Evolutionary conservation across 2,329 filamentous ascomycete species (phyloP), one percentile per base, ranked within the genome.

Genomic region (Trichoderma pleuroti): DNA sequence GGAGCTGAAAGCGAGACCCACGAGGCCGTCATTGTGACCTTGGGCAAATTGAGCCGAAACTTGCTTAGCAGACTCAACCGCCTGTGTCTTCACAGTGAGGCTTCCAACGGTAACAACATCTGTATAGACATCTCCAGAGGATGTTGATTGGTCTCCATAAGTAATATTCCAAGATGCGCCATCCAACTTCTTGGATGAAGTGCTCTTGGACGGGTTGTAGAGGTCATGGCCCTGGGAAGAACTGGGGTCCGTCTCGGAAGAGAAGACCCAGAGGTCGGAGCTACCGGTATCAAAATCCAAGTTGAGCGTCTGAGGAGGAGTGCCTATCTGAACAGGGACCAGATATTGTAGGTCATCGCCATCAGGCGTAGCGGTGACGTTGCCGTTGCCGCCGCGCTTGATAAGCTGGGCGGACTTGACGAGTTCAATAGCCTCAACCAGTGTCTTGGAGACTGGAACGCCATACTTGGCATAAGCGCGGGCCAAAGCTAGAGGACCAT

Each of bases 81-180:
- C 82, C 74, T 85, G 82, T 4, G 74, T 76, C 34, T 76, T 70
- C 9, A 84, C 81, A 11, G 76, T 80, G 28, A 85, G 73, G 30
- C 79, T 80, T 21, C 82, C 84, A 2, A 85, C 75, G 3, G 77
- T 79, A 65, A 85, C 82, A 1, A 72, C 76, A 71, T 85, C 84
- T 12, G 73, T 76, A 76, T 81, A 85, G 5, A 85, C 83, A 28
- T 80, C 76, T 18, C 84, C 84, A 32, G 76, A 78, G 4, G 82
- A 83, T 9, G 76, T 77, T 73, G 81, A 83, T 4, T 80, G 78
- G 66, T 85, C 84, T 24, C 82, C 84, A 67, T 85, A 85, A 0
- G 75, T 75, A 71, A 85, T 84, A 30, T 74, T 72, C 84, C 84
- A 85, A 1, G 77, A 75, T 7, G 76, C 76, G 2, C 82, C 82